A percentile compares a stretch with the other conserved stretches of the same genome.
Conservation (phyloP, 129 eudicot species). For the Lactuca sativa region DNA sequence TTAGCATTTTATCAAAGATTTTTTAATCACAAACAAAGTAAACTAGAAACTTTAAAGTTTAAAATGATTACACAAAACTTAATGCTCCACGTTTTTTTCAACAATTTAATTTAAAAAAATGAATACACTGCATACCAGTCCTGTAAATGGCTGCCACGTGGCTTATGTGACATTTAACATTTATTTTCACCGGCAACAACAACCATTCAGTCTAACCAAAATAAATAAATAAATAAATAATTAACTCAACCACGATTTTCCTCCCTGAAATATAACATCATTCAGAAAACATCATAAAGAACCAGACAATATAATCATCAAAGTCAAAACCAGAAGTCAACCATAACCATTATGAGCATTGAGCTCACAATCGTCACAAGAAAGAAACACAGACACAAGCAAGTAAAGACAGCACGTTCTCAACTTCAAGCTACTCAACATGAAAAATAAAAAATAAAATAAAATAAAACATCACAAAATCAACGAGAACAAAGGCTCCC, state of each 20-base stretch:
- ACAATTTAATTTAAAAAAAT: too few species aligned
- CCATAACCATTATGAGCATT: conserved; percentile 27
- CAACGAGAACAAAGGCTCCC: conserved; percentile 36
- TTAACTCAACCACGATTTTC: not conserved
- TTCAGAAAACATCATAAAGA: conserved; percentile 18
- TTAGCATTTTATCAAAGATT: too few species aligned
- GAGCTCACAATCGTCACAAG: conserved; percentile 2
- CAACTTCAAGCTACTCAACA: conserved; percentile 27
- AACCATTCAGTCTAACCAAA: not conserved
- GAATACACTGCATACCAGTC: too few species aligned
- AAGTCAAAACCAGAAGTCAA: conserved; percentile 31
- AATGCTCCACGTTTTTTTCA: too few species aligned
- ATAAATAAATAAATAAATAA: too few species aligned
- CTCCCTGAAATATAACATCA: not conserved
- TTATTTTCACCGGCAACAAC: not conserved
- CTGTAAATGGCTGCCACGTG: not conserved
- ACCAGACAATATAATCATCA: conserved; percentile 19
- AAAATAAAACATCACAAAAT: conserved; percentile 25
- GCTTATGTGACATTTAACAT: not conserved
- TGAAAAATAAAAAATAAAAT: not conserved
- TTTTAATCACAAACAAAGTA: too few species aligned
- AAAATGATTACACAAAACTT: too few species aligned
- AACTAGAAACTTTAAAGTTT: too few species aligned
- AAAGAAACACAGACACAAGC: conserved; percentile 23
- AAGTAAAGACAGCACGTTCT: conserved; percentile 26